phyloP scores from a whole-genome alignment of 495 filamentous ascomycete species.

The Penicillium bialowiezense region DNA sequence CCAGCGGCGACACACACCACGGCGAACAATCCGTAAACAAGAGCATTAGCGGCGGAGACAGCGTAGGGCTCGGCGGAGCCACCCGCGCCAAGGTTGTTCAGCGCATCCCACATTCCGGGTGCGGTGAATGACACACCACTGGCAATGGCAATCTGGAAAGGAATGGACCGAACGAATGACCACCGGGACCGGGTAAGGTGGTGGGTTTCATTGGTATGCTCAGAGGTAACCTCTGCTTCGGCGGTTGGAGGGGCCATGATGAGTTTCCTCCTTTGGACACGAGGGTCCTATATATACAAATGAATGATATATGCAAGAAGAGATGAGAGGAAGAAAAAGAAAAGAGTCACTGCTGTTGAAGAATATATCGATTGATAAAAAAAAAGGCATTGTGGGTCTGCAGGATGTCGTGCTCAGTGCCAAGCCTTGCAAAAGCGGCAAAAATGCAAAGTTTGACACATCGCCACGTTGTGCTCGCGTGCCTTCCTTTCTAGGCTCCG shows the following conservation, averaged over 20 bases:
- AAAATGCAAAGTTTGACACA: not conserved
- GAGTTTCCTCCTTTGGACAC: not conserved
- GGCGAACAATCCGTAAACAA: conserved; percentile 32
- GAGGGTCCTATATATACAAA: not conserved
- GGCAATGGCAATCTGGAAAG: conserved; percentile 33
- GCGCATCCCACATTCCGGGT: conserved; percentile 35
- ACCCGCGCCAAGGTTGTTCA: conserved; percentile 34
- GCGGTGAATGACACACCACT: conserved; percentile 34
- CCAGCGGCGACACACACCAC: conserved; percentile 32
- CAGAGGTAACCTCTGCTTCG: conserved; percentile 1
- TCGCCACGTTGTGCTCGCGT: not conserved
- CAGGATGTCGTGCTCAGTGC: conserved; percentile 5
- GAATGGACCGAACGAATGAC: conserved; percentile 22
- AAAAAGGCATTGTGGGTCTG: conserved; percentile 2
- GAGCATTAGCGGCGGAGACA: conserved; percentile 31
- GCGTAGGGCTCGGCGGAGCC: conserved; percentile 33
- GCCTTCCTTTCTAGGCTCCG: not conserved
- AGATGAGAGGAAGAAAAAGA: not conserved
- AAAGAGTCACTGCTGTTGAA: not conserved
- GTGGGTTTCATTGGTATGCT: not conserved
- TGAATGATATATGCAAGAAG: not conserved
- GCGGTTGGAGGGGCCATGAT: not conserved
- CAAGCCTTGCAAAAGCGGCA: not conserved
- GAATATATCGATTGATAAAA: not conserved
- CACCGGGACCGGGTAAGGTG: not conserved